These are phyloP conservation scores for Phytopythium delawarense DNA, from an alignment of 352 stramenopile species.

Conservation along the genomic window DNA sequence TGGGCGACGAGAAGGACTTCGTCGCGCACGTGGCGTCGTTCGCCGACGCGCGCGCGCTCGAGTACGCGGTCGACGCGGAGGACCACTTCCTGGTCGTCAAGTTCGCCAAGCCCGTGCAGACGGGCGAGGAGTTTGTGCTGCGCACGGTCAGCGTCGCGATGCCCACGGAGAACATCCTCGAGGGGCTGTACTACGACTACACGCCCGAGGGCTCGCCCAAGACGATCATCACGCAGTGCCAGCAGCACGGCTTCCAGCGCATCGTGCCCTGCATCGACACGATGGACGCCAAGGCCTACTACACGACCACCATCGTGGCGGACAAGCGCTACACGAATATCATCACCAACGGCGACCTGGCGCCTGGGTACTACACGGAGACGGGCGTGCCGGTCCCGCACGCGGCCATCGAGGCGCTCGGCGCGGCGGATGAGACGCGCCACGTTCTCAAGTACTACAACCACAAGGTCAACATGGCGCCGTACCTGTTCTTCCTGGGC, in stretches of 20 bases:
- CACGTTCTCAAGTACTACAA: conserved; percentile 80
- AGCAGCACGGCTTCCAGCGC: conserved; percentile 77
- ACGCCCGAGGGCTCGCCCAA: conserved; percentile 56
- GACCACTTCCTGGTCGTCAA: conserved; percentile 71
- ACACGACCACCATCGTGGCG: conserved; percentile 73
- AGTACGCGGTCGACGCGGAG: conserved; percentile 56
- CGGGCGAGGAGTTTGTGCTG: conserved; percentile 64
- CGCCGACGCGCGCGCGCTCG: conserved; percentile 28
- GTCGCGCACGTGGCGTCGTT: conserved; percentile 58
- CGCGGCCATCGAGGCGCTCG: conserved; percentile 42
- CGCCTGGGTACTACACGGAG: conserved; percentile 55
- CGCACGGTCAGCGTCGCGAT: conserved; percentile 59
- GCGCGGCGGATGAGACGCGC: conserved; percentile 41
- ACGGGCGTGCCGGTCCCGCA: conserved; percentile 63
- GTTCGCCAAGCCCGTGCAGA: conserved; percentile 42
- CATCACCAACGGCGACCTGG: conserved; percentile 75
- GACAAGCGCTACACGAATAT: conserved; percentile 78
- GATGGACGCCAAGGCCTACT: conserved; percentile 80
- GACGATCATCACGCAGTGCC: conserved; percentile 82
- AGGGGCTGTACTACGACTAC: conserved; percentile 79
- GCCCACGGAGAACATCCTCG: conserved; percentile 73
- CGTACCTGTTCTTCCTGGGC: conserved; percentile 77
- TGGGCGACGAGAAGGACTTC: conserved; percentile 44
- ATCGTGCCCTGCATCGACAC: conserved; percentile 78
- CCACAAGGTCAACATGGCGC: conserved; percentile 82